phyloP scores from a whole-genome alignment of 345 rosid genomes.

The Syzygium aromaticum region DNA sequence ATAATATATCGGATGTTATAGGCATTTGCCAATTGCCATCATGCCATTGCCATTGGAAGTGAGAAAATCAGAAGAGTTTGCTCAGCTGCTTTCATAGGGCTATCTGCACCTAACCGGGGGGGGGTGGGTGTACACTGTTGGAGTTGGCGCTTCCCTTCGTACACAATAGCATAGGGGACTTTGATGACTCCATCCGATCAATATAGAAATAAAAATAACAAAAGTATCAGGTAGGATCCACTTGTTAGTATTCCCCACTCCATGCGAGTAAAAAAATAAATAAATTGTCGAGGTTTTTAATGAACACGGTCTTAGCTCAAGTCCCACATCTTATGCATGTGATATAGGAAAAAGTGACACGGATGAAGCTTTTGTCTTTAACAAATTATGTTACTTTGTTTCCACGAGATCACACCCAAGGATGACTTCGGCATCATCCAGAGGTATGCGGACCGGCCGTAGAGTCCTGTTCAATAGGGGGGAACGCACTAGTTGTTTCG shows the following conservation, averaged over 20 bases:
- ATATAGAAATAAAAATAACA: neutral
- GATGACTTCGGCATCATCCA: neutral
- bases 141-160: no score
- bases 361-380: neutral
- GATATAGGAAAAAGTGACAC: neutral
- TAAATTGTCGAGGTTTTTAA: neutral
- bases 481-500: fast-evolving
- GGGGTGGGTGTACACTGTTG: neutral
- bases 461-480: neutral
- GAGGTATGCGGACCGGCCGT: neutral
- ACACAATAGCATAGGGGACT: neutral
- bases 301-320: neutral
- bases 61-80: neutral
- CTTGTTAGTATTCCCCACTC: neutral
- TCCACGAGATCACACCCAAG: neutral
- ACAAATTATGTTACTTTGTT: neutral
- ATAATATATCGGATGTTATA: neutral
- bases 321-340: neutral
- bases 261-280: no score
- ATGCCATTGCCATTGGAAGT: neutral
- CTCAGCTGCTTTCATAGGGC: neutral
- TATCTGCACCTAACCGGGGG: neutral
- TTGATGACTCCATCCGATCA: neutral
- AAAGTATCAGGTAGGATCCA: neutral
- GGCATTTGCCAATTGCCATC: neutral